Evolutionary conservation across 306 rosid genomes (phyloP), one percentile per base, ranked within the genome.

Genomic region (Chamaecrista fasciculata): DNA sequence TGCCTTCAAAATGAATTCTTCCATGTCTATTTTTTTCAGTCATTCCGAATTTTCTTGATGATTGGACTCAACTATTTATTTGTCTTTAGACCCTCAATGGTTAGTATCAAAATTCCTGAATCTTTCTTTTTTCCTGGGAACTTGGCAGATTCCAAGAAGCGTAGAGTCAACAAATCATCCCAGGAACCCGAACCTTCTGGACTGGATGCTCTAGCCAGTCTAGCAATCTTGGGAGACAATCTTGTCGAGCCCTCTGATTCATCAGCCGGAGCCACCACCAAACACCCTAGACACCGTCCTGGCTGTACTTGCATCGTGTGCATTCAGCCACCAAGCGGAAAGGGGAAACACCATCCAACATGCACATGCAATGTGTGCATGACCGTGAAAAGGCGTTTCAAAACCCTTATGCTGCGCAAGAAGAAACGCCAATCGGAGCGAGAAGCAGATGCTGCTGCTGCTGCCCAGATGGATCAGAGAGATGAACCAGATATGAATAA

Each of bases 231-330:
- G 24, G 99, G 96, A 74, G 99, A 94, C 51, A 77, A 82, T 60
- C 71, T 78, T 15, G 47, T 83, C 0, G 82, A 88, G 62, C 73
- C 85, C 14, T 86, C 76, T 3, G 92, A 82, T 11, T 84, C 84
- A 2, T 81, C 88, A 1, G 80, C 81, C 5, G 92, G 86, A 78
- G 87, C 83, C 74, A 94, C 97, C 65, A 95, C 99, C 62, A 88
- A 73, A 80, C 99, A 89, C 78, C 97, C 99, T 2, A 76, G 96
- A 52, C 99, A 89, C 73, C 96, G 97, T 15, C 88, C 92, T 0
- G 99, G 99, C 33, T 95, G 99, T 85, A 80, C 88, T 57, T 95
- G 99, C 74, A 95, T 95, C 3, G 97, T 89, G 62, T 95, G 99
- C 80, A 91, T 85, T 67, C 99, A 95, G 78, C 97, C 97, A 5